These are phyloP conservation scores for Ramalina peruviana DNA, from an alignment of 495 filamentous ascomycete species.

Conservation along the genomic window DNA sequence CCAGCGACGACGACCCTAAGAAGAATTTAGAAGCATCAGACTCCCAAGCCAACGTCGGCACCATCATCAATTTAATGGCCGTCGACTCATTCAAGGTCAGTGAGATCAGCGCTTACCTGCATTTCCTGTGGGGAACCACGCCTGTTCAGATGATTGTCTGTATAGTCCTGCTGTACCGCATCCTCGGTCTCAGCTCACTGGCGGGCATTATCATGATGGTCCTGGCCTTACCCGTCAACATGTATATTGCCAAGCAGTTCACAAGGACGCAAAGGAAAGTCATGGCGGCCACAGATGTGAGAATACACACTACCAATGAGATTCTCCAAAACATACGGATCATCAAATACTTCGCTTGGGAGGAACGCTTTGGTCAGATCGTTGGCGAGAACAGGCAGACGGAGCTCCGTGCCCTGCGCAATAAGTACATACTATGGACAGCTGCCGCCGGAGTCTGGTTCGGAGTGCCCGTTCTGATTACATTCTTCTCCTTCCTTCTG, in stretches of 20 bases:
- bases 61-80: constrained; percentile 97
- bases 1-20: constrained; percentile 21
- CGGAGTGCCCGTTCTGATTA: constrained; percentile 87
- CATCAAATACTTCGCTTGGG: constrained; percentile 99
- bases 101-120: constrained; percentile 81
- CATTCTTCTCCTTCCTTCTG: constrained; percentile 85
- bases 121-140: constrained; percentile 76
- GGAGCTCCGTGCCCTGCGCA: constrained; percentile 66
- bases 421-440: constrained; percentile 82
- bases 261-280: constrained; percentile 75
- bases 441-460: constrained; percentile 89
- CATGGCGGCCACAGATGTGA: constrained; percentile 86
- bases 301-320: constrained; percentile 94
- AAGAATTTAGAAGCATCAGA: constrained; percentile 34
- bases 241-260: constrained; percentile 73
- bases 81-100: constrained; percentile 98
- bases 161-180: constrained; percentile 63
- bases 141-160: constrained; percentile 72
- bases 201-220: constrained; percentile 90
- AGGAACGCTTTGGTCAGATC: constrained; percentile 73
- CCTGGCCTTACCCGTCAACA: constrained; percentile 75
- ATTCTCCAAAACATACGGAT: constrained; percentile 95
- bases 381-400: constrained; percentile 75
- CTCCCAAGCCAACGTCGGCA: constrained; percentile 78
- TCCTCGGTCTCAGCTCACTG: constrained; percentile 86